Evolutionary conservation across 148 eudicot genomes (phyloP).

Genomic region (Diospyros kaki): DNA sequence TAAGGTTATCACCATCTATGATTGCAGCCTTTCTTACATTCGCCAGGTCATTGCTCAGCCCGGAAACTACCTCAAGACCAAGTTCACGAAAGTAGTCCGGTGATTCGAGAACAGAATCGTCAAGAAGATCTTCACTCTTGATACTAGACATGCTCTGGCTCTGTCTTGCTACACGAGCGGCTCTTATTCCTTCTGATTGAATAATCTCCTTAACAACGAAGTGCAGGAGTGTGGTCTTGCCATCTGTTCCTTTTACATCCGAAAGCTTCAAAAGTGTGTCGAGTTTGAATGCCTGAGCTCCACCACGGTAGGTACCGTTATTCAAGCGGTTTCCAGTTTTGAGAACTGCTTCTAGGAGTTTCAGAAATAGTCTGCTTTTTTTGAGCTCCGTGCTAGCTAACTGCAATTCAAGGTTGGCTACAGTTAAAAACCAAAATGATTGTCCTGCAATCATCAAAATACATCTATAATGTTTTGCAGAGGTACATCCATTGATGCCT

Average conservation of each 20-base stretch:
- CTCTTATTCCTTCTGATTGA: constrained; percentile 70
- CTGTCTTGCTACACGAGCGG: constrained; percentile 40
- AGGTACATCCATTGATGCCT: neutral
- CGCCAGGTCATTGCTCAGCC: constrained; percentile 50
- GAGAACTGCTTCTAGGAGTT: constrained; percentile 86
- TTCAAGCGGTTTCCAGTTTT: constrained; percentile 98
- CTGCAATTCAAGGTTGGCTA: constrained; percentile 31
- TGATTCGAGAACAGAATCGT: constrained; percentile 31
- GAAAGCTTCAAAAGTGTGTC: constrained; percentile 79
- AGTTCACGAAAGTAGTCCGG: constrained; percentile 35
- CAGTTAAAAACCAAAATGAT: neutral
- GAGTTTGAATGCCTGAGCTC: constrained; percentile 88
- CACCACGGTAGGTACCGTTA: constrained; percentile 91
- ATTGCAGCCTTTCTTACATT: constrained; percentile 70
- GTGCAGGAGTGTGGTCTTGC: constrained; percentile 82
- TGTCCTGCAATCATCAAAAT: neutral
- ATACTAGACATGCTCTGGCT: constrained; percentile 39
- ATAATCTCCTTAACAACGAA: constrained; percentile 81
- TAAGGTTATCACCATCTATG: constrained; percentile 55
- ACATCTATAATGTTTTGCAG: neutral
- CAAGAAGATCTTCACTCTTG: constrained; percentile 42
- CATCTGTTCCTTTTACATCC: constrained; percentile 86
- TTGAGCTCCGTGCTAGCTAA: constrained; percentile 68
- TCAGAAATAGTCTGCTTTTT: constrained; percentile 72
- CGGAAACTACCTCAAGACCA: constrained; percentile 63